Evolutionary conservation across 768 basidiomycete species (phyloP).

Genomic region (Rhizopogon sp.): DNA sequence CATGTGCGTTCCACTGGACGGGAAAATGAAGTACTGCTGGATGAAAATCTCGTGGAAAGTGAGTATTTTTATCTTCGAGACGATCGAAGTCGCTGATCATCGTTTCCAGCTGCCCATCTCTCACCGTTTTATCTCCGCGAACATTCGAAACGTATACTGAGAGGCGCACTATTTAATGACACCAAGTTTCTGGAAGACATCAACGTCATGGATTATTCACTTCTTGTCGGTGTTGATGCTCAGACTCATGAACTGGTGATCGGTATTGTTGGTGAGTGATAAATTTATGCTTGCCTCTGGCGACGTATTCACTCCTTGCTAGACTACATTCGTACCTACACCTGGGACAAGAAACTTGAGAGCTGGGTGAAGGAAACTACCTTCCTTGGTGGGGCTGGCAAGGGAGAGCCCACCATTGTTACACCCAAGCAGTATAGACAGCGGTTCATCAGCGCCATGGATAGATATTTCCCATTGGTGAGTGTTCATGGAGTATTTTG

Average conservation of each 20-base stretch:
- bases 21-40: conserved; percentile 90
- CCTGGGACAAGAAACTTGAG: conserved; percentile 98
- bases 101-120: conserved; percentile 64
- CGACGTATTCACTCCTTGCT: background rate
- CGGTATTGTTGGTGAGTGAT: conserved; percentile 88
- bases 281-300: background rate
- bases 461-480: conserved; percentile 84
- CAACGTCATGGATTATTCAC: conserved; percentile 97
- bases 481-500: conserved; percentile 16
- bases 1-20: conserved; percentile 87
- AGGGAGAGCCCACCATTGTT: conserved; percentile 93
- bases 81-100: conserved; percentile 3
- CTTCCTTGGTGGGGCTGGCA: conserved; percentile 77
- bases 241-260: conserved; percentile 86
- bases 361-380: conserved; percentile 97
- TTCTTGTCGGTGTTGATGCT: conserved; percentile 94
- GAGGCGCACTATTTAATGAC: conserved; percentile 90
- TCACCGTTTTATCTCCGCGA: conserved; percentile 94
- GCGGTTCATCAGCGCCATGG: conserved; percentile 83
- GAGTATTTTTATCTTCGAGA: conserved; percentile 18
- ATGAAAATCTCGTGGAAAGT: conserved; percentile 96
- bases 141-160: conserved; percentile 88
- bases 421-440: conserved; percentile 94
- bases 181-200: conserved; percentile 92
- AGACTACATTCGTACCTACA: conserved; percentile 96